Evolutionary conservation across 805 yeast genomes (phyloP).

Genomic region (Middelhovenomyces tepae): DNA sequence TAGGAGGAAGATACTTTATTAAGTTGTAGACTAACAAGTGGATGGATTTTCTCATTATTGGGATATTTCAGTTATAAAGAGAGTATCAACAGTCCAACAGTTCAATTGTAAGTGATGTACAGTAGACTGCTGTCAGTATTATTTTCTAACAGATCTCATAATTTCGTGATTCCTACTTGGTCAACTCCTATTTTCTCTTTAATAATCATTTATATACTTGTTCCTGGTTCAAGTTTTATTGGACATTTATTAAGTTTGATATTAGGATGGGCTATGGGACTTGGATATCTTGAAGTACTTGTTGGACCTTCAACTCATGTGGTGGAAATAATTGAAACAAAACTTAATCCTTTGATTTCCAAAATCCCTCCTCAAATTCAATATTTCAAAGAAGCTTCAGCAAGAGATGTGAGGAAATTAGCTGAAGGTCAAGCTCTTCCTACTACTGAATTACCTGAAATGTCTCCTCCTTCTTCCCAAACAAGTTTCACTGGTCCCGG

Average conservation of each 20-base stretch:
- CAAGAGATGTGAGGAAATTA: constrained; percentile 34
- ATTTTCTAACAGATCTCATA: constrained; percentile 4
- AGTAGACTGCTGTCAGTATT: too few relatives aligned
- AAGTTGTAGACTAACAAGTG: constrained; percentile 30
- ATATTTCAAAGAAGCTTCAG: constrained; percentile 55
- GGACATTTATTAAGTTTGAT: constrained; percentile 65
- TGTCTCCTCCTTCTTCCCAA: not conserved
- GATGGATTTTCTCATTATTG: constrained; percentile 61
- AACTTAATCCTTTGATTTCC: constrained; percentile 41
- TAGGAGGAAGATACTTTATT: not conserved
- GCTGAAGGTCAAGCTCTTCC: constrained; percentile 7
- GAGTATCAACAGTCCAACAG: constrained; percentile 23
- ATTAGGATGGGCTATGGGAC: constrained; percentile 49
- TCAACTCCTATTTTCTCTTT: constrained; percentile 48
- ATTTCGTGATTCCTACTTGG: constrained; percentile 47
- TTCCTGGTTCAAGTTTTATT: constrained; percentile 61
- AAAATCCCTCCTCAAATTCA: constrained; percentile 45
- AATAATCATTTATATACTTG: constrained; percentile 39
- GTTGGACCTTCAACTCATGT: constrained; percentile 50
- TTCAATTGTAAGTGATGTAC: constrained; percentile 13
- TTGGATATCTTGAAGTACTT: constrained; percentile 49
- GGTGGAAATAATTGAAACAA: constrained; percentile 55
- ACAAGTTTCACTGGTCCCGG: constrained; percentile 5
- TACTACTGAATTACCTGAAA: constrained; percentile 7
- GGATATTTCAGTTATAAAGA: constrained; percentile 51